These are phyloP conservation scores for Neoascochyta sp. DNA, from an alignment of 2,329 filamentous ascomycete species.

Conservation along the genomic window DNA sequence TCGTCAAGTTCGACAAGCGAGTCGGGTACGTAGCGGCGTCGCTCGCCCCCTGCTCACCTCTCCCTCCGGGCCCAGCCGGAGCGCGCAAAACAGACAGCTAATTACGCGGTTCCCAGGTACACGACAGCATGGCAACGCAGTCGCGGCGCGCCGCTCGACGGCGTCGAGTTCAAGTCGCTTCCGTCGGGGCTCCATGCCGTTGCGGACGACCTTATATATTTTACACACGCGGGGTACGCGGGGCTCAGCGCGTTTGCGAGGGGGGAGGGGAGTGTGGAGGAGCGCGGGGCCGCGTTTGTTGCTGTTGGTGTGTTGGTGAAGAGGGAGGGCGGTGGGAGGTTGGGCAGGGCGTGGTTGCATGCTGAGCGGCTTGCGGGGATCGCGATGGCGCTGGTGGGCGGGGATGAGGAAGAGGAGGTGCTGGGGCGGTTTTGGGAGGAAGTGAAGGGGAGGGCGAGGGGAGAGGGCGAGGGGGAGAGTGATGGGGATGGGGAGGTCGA, in stretches of 20 bases:
- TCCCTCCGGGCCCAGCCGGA: constrained; percentile 1
- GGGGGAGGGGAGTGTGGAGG: constrained; percentile 69
- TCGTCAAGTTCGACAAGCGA: constrained; percentile 90
- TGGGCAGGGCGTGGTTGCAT: constrained; percentile 88
- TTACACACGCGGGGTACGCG: constrained; percentile 78
- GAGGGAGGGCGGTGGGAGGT: constrained; percentile 69
- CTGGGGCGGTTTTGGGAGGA: constrained; percentile 80
- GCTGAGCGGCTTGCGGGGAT: constrained; percentile 71
- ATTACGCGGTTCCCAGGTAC: constrained; percentile 48
- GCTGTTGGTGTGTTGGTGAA: constrained; percentile 87
- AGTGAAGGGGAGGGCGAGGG: constrained; percentile 32
- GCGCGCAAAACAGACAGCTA: constrained; percentile 3
- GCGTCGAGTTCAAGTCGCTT: constrained; percentile 93
- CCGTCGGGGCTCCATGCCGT: constrained; percentile 91
- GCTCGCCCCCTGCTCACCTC: background rate
- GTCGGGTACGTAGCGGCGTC: constrained; percentile 60
- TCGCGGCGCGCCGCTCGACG: constrained; percentile 68
- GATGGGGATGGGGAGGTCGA: constrained; percentile 3
- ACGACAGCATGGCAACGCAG: constrained; percentile 86
- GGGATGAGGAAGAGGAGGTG: constrained; percentile 59
- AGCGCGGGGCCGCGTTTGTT: constrained; percentile 87
- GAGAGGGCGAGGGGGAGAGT: background rate
- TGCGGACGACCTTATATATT: constrained; percentile 82
- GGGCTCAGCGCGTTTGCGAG: constrained; percentile 92
- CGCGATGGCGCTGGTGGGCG: constrained; percentile 60